Conservation (phyloP, 768 basidiomycete genomes). For the Amylocystis lapponica region DNA sequence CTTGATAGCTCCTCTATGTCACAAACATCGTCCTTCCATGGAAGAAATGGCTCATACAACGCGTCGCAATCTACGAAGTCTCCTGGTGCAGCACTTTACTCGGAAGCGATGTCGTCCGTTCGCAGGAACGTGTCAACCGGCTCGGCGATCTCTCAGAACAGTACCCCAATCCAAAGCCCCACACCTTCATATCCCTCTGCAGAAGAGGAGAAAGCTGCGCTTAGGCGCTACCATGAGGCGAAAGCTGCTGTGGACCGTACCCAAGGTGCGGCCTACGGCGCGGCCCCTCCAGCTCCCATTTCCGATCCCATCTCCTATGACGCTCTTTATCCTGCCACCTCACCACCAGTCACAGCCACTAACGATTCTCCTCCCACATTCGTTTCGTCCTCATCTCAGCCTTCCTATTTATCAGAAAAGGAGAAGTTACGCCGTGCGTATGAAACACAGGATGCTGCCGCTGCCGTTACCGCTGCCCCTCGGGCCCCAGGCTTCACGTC, state of each 20-base stretch:
- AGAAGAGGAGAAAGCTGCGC: conserved; percentile 69
- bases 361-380: conserved; percentile 51
- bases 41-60: conserved; percentile 18
- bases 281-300: conserved; percentile 5
- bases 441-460: conserved; percentile 63
- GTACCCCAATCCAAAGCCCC: conserved; percentile 18
- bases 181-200: conserved; percentile 54
- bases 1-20: conserved; percentile 21
- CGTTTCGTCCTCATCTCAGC: conserved; percentile 33
- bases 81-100: conserved; percentile 38
- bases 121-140: conserved; percentile 13
- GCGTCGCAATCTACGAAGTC: conserved; percentile 26
- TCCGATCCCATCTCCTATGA: conserved; percentile 57
- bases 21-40: conserved; percentile 16
- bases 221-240: conserved; percentile 64
- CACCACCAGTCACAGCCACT: conserved; percentile 21
- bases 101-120: conserved; percentile 41
- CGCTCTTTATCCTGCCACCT: conserved; percentile 41
- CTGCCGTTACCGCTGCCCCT: background rate
- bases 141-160: background rate
- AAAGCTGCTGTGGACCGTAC: conserved; percentile 63
- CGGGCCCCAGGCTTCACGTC: background rate
- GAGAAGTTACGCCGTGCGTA: conserved; percentile 58
- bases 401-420: conserved; percentile 53
- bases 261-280: conserved; percentile 29